phyloP scores from a whole-genome alignment of 345 rosid genomes.

The Durio zibethinus region DNA sequence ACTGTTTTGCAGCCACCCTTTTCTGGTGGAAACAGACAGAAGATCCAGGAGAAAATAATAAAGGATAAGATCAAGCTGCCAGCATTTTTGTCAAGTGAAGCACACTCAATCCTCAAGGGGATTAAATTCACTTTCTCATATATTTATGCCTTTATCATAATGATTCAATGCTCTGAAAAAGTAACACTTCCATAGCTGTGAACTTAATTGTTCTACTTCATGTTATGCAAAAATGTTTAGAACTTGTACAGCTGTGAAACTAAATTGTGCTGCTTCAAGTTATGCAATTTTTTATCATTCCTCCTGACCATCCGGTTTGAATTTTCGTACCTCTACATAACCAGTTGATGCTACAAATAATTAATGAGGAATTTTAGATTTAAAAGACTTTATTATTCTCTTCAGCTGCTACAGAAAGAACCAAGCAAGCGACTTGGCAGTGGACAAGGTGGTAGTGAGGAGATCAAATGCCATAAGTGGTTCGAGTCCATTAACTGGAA shows the following conservation, averaged over 20 bases:
- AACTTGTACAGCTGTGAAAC: background rate
- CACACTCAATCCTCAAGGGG: conserved; percentile 46
- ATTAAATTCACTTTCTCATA: conserved; percentile 23
- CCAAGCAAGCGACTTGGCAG: conserved; percentile 45
- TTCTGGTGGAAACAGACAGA: conserved; percentile 43
- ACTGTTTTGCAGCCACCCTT: conserved; percentile 44
- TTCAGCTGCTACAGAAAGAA: conserved; percentile 48
- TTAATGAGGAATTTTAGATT: background rate
- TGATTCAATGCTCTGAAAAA: conserved; percentile 1
- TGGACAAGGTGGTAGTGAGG: conserved; percentile 40
- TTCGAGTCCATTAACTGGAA: conserved; percentile 45
- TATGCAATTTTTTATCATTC: background rate
- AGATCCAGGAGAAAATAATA: conserved; percentile 49
- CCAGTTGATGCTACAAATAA: background rate
- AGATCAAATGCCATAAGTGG: conserved; percentile 51
- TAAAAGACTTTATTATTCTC: background rate
- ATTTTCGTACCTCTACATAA: background rate
- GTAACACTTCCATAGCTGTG: background rate
- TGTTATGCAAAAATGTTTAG: background rate
- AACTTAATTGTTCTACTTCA: background rate
- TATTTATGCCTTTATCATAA: background rate
- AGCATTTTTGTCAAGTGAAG: conserved; percentile 43
- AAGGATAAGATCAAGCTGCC: conserved; percentile 51
- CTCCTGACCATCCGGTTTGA: background rate
- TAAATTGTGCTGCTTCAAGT: background rate